Conservation (phyloP, 345 rosid species). For the Citrus trifoliata region DNA sequence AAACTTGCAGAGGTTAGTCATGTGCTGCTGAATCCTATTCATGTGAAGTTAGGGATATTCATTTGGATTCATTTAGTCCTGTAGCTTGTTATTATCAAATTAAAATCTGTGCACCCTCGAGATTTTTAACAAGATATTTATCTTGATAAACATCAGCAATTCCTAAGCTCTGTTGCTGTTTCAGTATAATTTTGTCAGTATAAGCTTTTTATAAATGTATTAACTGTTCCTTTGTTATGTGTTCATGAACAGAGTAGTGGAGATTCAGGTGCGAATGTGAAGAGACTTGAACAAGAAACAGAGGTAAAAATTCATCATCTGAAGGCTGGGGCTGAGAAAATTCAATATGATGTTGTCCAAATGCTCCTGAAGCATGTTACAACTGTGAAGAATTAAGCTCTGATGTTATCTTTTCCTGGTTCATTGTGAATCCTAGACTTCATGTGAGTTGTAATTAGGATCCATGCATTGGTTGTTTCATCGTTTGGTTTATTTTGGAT, state of each 20-base stretch:
- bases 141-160: not conserved
- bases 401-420: not conserved
- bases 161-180: not conserved
- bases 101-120: not conserved
- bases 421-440: not conserved
- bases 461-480: not conserved
- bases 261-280: slow-evolving; percentile 92
- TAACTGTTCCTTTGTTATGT: not conserved
- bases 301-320: slow-evolving; percentile 60
- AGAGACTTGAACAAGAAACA: slow-evolving; percentile 87
- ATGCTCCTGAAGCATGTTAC: slow-evolving; percentile 92
- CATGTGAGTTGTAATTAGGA: not conserved
- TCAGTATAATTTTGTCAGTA: not conserved
- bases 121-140: no score
- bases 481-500: not conserved
- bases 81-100: not conserved
- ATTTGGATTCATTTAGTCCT: not conserved
- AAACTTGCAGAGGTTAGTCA: slow-evolving; percentile 68
- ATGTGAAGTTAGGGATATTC: not conserved
- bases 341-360: slow-evolving; percentile 67
- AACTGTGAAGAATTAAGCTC: slow-evolving; percentile 63
- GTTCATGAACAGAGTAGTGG: slow-evolving; percentile 65
- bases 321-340: slow-evolving; percentile 49
- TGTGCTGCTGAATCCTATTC: not conserved
- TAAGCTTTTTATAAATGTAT: not conserved